Evolutionary conservation across 352 stramenopile species (phyloP).

Genomic region (Pythium monospermum): DNA sequence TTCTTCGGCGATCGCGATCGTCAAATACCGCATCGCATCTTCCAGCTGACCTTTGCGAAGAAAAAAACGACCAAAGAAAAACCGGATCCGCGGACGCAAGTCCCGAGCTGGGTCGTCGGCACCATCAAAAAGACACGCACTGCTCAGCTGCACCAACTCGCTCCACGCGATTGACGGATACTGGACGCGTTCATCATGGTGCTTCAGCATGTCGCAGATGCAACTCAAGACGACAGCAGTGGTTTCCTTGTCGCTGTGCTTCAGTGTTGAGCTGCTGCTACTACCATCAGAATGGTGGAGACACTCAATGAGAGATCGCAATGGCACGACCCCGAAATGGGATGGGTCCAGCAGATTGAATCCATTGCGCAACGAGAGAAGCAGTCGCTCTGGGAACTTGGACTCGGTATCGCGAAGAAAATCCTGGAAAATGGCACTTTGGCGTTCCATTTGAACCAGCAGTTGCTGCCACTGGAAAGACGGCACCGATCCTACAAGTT

Average conservation of each 20-base stretch:
- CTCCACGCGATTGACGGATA: constrained; percentile 27
- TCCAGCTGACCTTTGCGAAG: constrained; percentile 53
- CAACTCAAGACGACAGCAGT: background rate
- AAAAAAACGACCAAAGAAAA: constrained; percentile 49
- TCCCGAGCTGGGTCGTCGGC: constrained; percentile 15
- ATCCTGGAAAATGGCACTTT: constrained; percentile 29
- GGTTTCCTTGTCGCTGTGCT: too few species aligned
- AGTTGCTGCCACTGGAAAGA: constrained; percentile 60
- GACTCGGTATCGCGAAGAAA: constrained; percentile 30
- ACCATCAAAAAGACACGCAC: background rate
- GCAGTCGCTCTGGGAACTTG: constrained; percentile 18
- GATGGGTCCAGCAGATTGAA: constrained; percentile 42
- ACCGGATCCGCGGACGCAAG: constrained; percentile 35
- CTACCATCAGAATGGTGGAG: too few species aligned
- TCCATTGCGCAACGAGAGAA: constrained; percentile 19
- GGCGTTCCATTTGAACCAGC: constrained; percentile 36
- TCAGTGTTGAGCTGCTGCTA: too few species aligned
- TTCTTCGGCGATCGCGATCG: constrained; percentile 40
- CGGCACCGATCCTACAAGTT: constrained; percentile 23
- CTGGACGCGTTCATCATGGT: background rate
- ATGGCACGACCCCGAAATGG: constrained; percentile 35
- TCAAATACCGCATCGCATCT: constrained; percentile 39
- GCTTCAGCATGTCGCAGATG: background rate
- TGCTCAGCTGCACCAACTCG: constrained; percentile 17
- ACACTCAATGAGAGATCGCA: constrained; percentile 30